These are phyloP conservation scores for Aspergillus melleus DNA, from an alignment of 2,329 filamentous ascomycete genomes.

Conservation along the genomic window DNA sequence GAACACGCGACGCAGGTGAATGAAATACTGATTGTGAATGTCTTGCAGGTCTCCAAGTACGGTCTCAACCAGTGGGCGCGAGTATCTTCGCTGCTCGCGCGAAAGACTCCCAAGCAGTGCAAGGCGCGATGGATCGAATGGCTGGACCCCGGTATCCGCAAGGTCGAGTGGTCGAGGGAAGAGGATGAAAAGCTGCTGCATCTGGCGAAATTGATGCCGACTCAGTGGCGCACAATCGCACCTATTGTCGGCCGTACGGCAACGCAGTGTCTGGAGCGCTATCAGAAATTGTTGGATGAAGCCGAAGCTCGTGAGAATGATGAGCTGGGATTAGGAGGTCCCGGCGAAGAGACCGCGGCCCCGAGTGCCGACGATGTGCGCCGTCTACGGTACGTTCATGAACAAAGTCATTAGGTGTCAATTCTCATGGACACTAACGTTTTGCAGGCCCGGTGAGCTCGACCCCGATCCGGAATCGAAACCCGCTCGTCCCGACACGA, in stretches of 20 bases:
- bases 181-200: conserved; percentile 97
- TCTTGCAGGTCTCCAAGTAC: conserved; percentile 72
- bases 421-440: conserved; percentile 11
- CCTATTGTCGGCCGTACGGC: conserved; percentile 95
- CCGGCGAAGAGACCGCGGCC: conserved; percentile 77
- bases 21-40: conserved; percentile 11
- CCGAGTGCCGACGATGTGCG: conserved; percentile 92
- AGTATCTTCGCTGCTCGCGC: conserved; percentile 92
- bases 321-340: conserved; percentile 78
- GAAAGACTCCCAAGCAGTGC: conserved; percentile 98
- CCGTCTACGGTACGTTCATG: conserved; percentile 59
- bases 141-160: conserved; percentile 96
- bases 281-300: conserved; percentile 94
- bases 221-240: conserved; percentile 98
- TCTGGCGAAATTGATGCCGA: conserved; percentile 96
- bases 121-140: conserved; percentile 98
- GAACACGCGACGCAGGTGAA: not conserved
- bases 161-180: conserved; percentile 98
- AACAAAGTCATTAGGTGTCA: conserved; percentile 1
- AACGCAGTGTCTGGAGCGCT: conserved; percentile 94
- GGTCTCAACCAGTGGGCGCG: conserved; percentile 97
- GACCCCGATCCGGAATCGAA: conserved; percentile 98
- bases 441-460: conserved; percentile 74
- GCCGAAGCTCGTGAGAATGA: conserved; percentile 84
- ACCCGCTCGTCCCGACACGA: conserved; percentile 90